Evolutionary conservation across 108 stramenopile species (phyloP).

Genomic region (Mediolabrus comicus): DNA sequence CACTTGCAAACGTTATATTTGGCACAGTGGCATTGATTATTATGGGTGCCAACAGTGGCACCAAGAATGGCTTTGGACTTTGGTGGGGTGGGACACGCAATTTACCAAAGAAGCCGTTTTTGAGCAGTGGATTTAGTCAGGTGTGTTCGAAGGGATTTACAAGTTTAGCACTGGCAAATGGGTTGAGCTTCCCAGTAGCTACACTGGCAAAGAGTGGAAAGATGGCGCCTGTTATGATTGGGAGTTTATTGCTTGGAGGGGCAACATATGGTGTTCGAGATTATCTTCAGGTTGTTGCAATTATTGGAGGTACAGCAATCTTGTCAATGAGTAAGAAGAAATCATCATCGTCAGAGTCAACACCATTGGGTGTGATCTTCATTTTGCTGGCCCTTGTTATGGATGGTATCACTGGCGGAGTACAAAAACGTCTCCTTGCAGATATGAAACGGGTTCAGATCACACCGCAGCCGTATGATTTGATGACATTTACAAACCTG

Average conservation of each 20-base stretch:
- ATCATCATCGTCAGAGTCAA: constrained; percentile 29
- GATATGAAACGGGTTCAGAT: constrained; percentile 42
- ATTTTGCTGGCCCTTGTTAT: constrained; percentile 59
- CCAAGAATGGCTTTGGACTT: not conserved
- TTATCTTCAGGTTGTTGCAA: constrained; percentile 61
- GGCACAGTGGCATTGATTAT: constrained; percentile 47
- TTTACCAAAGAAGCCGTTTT: constrained; percentile 52
- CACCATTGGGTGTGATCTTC: constrained; percentile 55
- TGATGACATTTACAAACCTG: constrained; percentile 90
- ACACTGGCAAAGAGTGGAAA: constrained; percentile 90
- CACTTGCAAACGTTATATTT: constrained; percentile 60
- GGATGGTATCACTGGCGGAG: constrained; percentile 75
- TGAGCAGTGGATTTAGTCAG: constrained; percentile 60
- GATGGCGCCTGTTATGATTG: constrained; percentile 91
- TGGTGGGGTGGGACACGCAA: constrained; percentile 43
- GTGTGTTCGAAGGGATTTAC: constrained; percentile 73
- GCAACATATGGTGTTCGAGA: constrained; percentile 56
- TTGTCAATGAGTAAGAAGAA: constrained; percentile 67
- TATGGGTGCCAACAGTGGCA: constrained; percentile 25
- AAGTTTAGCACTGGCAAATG: constrained; percentile 60
- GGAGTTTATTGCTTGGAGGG: constrained; percentile 60
- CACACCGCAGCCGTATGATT: constrained; percentile 73
- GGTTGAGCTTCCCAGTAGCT: constrained; percentile 84
- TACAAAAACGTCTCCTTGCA: constrained; percentile 67
- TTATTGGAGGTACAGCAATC: constrained; percentile 71